These are phyloP conservation scores for Ajuga reptans DNA, from an alignment of 305 asterid genomes.

Conservation along the genomic window DNA sequence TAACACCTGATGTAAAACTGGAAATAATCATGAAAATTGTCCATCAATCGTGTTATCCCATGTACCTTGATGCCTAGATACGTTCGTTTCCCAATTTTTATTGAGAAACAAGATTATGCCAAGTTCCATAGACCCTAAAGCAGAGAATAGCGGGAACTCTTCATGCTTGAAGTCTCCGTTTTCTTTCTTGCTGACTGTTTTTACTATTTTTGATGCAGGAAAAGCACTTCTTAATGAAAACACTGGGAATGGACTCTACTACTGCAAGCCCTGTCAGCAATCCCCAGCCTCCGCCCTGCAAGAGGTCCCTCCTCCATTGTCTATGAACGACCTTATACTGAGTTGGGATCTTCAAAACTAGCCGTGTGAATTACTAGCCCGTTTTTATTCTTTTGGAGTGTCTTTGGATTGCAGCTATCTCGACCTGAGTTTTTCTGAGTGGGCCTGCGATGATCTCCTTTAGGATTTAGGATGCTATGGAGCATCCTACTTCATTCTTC, in stretches of 20 bases:
- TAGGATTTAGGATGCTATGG: conserved; percentile 56
- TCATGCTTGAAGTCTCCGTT: background rate
- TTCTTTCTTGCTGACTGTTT: conserved; percentile 1
- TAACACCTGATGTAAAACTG: background rate
- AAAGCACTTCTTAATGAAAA: conserved; percentile 81
- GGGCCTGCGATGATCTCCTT: conserved; percentile 70
- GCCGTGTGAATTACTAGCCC: conserved; percentile 32
- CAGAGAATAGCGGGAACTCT: background rate
- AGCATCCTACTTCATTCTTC: conserved; percentile 43
- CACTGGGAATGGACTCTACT: conserved; percentile 83
- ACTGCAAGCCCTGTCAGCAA: conserved; percentile 39
- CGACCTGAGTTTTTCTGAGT: conserved; percentile 61
- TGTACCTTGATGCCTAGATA: background rate
- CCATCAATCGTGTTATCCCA: background rate
- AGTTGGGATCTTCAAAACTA: conserved; percentile 31
- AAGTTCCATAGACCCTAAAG: background rate
- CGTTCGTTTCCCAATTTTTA: background rate
- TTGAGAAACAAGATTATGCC: background rate
- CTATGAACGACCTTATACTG: conserved; percentile 47
- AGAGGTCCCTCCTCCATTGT: conserved; percentile 95
- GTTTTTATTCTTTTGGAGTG: conserved; percentile 36
- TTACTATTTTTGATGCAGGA: conserved; percentile 57
- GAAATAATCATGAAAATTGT: background rate
- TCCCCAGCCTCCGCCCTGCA: conserved; percentile 85
- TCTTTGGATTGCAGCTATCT: conserved; percentile 58